Conservation (phyloP, 2,329 filamentous ascomycete genomes). For the Colletotrichum noveboracense region DNA sequence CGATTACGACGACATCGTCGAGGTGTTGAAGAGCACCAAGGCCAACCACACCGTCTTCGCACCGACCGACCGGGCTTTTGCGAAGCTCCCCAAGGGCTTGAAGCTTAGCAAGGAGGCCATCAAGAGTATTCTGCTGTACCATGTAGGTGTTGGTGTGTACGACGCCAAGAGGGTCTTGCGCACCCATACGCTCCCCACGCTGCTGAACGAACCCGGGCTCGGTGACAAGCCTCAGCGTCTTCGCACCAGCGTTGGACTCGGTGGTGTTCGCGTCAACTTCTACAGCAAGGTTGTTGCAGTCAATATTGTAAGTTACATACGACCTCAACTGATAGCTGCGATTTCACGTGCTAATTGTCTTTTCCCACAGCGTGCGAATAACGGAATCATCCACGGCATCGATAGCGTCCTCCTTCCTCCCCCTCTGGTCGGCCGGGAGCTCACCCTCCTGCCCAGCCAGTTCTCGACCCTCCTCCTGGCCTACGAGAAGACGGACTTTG, state of each 20-base stretch:
- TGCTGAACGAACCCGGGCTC: slow-evolving; percentile 62
- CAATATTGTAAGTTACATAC: slow-evolving; percentile 64
- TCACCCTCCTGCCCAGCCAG: slow-evolving; percentile 71
- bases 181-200: slow-evolving; percentile 77
- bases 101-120: slow-evolving; percentile 75
- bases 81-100: slow-evolving; percentile 57
- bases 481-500: slow-evolving; percentile 75
- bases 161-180: slow-evolving; percentile 69
- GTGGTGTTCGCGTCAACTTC: slow-evolving; percentile 77
- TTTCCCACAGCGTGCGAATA: slow-evolving; percentile 61
- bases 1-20: slow-evolving; percentile 73
- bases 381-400: slow-evolving; percentile 82
- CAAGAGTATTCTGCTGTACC: slow-evolving; percentile 75
- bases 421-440: slow-evolving; percentile 56
- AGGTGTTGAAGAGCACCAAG: slow-evolving; percentile 75
- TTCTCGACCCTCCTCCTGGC: slow-evolving; percentile 83
- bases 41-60: slow-evolving; percentile 83
- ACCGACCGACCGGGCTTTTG: slow-evolving; percentile 78
- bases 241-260: slow-evolving; percentile 65
- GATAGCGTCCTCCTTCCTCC: slow-evolving; percentile 80
- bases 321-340: no score
- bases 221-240: slow-evolving; percentile 75
- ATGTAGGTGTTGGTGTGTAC: slow-evolving; percentile 72
- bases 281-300: slow-evolving; percentile 72
- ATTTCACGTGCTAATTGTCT: background rate